A percentile compares a stretch with the other conserved stretches of the same genome.
phyloP scores from a whole-genome alignment of 176 grass and related monocot species.

The Carex scoparia region DNA sequence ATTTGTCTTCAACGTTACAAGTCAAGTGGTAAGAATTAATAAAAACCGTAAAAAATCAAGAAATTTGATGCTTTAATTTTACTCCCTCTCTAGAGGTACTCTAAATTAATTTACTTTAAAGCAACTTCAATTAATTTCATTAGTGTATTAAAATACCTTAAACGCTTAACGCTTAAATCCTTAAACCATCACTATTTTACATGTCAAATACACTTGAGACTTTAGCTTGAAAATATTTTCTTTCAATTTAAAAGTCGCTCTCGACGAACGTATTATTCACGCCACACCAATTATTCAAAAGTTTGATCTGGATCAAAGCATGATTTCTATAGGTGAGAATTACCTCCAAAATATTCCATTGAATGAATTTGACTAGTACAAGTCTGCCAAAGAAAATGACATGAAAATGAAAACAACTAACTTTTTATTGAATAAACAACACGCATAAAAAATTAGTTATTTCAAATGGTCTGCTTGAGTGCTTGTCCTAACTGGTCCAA shows the following conservation, averaged over 20 bases:
- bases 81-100: too few relatives aligned
- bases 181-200: neutral
- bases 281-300: neutral
- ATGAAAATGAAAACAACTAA: neutral
- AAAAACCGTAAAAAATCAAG: too few relatives aligned
- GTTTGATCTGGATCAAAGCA: neutral
- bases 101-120: too few relatives aligned
- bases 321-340: neutral
- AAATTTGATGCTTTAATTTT: too few relatives aligned
- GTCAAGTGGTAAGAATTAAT: too few relatives aligned
- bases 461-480: neutral
- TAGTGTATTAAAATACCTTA: too few relatives aligned
- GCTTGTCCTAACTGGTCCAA: neutral
- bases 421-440: too few relatives aligned
- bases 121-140: too few relatives aligned
- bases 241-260: neutral
- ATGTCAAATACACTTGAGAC: neutral
- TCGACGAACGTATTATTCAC: neutral
- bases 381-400: conserved; percentile 6
- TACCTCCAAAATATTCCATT: neutral
- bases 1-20: too few relatives aligned
- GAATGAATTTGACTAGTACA: neutral
- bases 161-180: too few relatives aligned
- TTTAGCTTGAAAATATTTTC: neutral
- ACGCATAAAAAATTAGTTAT: neutral